Conservation (phyloP, 495 filamentous ascomycete species). For the Xylaria flabelliformis region DNA sequence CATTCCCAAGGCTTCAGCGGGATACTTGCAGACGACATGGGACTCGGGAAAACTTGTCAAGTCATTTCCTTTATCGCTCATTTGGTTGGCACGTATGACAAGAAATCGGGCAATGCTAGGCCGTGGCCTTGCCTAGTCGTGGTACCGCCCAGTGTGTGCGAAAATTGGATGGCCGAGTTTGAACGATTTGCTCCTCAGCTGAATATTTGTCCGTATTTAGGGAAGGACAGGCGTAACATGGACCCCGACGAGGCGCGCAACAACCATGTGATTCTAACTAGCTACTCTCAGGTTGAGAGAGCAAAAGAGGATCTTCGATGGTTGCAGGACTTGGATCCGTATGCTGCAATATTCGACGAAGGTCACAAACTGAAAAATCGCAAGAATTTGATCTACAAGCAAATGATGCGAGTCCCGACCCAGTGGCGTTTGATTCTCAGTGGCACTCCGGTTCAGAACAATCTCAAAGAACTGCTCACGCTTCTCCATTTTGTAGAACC, state of each 20-base stretch:
- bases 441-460: slow-evolving; percentile 95
- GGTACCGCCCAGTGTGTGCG: slow-evolving; percentile 89
- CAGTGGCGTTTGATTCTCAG: slow-evolving; percentile 85
- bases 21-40: slow-evolving; percentile 98
- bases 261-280: slow-evolving; percentile 90
- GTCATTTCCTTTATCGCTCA: slow-evolving; percentile 92
- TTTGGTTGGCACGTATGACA: slow-evolving; percentile 62
- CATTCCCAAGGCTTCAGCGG: slow-evolving; percentile 79
- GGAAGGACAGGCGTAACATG: slow-evolving; percentile 61
- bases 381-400: slow-evolving; percentile 77
- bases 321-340: slow-evolving; percentile 50
- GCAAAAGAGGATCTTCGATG: slow-evolving; percentile 48
- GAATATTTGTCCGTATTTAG: slow-evolving; percentile 82
- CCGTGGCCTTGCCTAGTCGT: slow-evolving; percentile 85
- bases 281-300: slow-evolving; percentile 65
- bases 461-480: slow-evolving; percentile 87
- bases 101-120: slow-evolving; percentile 46
- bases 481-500: slow-evolving; percentile 92
- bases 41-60: slow-evolving; percentile 95
- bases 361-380: slow-evolving; percentile 91
- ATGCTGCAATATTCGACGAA: slow-evolving; percentile 87
- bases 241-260: slow-evolving; percentile 60
- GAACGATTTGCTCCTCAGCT: slow-evolving; percentile 81
- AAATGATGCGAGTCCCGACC: slow-evolving; percentile 77
- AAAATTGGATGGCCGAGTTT: slow-evolving; percentile 95